Conservation (phyloP, 2,329 filamentous ascomycete genomes). For the Zasmidium angulare region DNA sequence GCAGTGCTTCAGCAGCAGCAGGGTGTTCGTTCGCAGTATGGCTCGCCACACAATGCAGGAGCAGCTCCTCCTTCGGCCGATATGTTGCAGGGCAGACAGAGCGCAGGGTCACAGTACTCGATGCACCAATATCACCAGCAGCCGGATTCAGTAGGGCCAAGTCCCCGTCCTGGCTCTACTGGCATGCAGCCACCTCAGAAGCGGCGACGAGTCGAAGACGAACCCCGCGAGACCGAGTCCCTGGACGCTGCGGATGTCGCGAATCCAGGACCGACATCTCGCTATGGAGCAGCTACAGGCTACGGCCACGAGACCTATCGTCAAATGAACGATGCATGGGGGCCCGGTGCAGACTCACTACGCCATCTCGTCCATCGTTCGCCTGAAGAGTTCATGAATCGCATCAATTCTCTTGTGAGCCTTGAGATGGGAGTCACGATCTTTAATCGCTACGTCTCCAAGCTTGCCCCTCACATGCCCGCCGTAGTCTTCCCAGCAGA, state of each 20-base stretch:
- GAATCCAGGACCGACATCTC: neutral
- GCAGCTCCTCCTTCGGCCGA: conserved; percentile 18
- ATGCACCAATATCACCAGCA: conserved; percentile 10
- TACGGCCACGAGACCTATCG: neutral
- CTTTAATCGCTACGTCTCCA: conserved; percentile 57
- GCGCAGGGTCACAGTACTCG: conserved; percentile 10
- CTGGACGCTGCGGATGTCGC: conserved; percentile 4
- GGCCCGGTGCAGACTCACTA: conserved; percentile 21
- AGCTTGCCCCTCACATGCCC: conserved; percentile 57
- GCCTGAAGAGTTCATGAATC: conserved; percentile 30
- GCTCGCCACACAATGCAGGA: conserved; percentile 8
- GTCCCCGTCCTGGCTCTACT: neutral
- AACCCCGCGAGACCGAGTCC: conserved; percentile 4
- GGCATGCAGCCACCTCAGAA: conserved; percentile 26
- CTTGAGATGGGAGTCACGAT: conserved; percentile 53
- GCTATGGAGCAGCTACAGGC: conserved; percentile 2
- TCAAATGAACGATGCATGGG: conserved; percentile 12
- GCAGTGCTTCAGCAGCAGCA: conserved; percentile 68
- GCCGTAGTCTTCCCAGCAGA: conserved; percentile 58
- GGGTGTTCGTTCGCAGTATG: conserved; percentile 15
- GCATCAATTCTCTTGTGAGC: conserved; percentile 51
- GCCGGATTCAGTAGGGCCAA: neutral
- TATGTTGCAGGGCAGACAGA: conserved; percentile 15
- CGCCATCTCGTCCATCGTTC: conserved; percentile 26
- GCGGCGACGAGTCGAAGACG: conserved; percentile 26